Conservation (phyloP, 23 red algal species). For the Gracilaria gracilis region DNA sequence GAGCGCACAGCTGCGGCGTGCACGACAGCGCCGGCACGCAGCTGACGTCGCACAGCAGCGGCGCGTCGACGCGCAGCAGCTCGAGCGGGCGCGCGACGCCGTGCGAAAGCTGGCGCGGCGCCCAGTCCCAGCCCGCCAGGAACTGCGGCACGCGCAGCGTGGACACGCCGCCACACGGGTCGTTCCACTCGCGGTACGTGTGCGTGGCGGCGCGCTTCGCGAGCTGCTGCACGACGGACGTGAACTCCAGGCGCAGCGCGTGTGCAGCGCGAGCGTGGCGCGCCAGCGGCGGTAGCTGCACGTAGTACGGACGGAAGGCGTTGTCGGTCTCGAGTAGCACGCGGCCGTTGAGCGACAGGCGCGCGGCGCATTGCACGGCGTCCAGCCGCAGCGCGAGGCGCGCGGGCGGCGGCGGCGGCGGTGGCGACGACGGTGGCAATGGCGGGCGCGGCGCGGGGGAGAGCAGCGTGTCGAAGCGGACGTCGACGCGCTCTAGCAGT, state of each 20-base stretch:
- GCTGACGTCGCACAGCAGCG: conserved; percentile 1
- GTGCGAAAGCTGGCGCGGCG: conserved; percentile 7
- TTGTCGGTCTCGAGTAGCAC: background rate
- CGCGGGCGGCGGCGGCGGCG: background rate
- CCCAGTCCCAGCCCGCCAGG: conserved; percentile 52
- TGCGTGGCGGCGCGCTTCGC: background rate
- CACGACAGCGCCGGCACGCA: background rate
- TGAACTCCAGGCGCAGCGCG: background rate
- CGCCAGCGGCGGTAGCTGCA: background rate
- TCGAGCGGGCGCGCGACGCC: background rate
- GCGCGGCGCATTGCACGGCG: conserved; percentile 2
- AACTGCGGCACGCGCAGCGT: background rate
- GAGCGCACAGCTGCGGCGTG: background rate
- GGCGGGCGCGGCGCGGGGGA: background rate
- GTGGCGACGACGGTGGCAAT: too few species aligned
- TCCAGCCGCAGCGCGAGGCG: background rate
- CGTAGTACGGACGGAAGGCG: conserved; percentile 9
- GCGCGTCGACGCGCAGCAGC: background rate
- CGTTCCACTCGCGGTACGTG: conserved; percentile 43
- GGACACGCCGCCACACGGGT: conserved; percentile 36
- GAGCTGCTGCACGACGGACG: background rate
- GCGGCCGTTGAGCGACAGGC: conserved; percentile 7
- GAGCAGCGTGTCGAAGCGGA: background rate
- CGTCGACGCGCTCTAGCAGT: background rate
- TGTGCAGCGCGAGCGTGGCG: background rate